Percentiles rank a stretch among this genome's conserved stretches.
phyloP scores from a whole-genome alignment of 2,329 filamentous ascomycete species.

The Sporothrix variecibatus region DNA sequence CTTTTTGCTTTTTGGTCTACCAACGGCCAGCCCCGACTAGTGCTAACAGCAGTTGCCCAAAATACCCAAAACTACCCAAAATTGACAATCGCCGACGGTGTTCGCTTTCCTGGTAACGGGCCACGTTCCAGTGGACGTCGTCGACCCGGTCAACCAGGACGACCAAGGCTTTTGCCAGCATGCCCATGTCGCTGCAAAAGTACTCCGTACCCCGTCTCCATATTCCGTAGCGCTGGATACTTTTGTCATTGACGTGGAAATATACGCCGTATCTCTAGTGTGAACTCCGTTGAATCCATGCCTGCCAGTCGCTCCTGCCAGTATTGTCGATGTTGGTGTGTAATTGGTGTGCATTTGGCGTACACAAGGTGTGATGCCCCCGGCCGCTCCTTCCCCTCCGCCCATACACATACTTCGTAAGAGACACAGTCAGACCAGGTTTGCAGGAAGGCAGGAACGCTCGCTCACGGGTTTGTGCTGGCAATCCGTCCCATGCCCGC shows the following conservation, averaged over 20 bases:
- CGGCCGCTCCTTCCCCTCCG: not conserved
- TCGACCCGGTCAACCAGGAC: not conserved
- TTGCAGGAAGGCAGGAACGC: not conserved
- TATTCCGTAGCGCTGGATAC: not conserved
- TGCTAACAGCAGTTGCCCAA: not conserved
- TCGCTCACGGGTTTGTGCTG: not conserved
- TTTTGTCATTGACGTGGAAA: not conserved
- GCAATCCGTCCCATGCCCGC: not conserved
- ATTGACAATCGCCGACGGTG: not conserved
- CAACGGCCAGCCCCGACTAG: constrained; percentile 1
- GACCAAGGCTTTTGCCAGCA: not conserved
- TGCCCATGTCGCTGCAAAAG: not conserved
- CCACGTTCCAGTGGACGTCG: constrained; percentile 2
- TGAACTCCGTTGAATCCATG: not conserved
- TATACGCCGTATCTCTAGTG: not conserved
- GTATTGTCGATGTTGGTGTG: not conserved
- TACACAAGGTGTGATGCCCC: not conserved
- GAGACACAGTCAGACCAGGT: not conserved
- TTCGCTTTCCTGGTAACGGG: constrained; percentile 8
- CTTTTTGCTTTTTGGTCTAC: not conserved
- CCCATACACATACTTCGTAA: not conserved
- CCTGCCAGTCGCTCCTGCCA: not conserved
- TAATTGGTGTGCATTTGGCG: not conserved
- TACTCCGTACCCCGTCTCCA: not conserved
- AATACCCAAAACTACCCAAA: too few species aligned